Conservation (phyloP, 2,329 filamentous ascomycete species). For the Thelonectria blattea region DNA sequence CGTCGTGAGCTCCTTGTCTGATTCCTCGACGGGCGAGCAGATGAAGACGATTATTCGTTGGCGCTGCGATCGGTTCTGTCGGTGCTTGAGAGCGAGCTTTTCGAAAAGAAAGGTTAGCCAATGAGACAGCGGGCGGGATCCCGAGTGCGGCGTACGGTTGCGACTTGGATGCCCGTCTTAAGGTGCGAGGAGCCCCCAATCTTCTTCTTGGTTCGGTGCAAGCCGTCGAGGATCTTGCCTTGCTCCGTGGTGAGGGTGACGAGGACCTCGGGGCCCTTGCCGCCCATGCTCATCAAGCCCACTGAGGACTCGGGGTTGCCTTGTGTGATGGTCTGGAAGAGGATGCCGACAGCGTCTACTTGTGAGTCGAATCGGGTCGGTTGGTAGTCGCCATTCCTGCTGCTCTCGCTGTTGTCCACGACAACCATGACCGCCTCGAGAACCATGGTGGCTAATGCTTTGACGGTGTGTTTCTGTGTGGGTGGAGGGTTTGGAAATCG, state of each 20-base stretch:
- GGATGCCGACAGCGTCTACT: slow-evolving; percentile 90
- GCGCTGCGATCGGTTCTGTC: slow-evolving; percentile 95
- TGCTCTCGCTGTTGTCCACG: slow-evolving; percentile 99
- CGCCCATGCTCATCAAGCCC: slow-evolving; percentile 98
- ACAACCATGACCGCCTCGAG: slow-evolving; percentile 99
- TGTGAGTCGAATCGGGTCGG: slow-evolving; percentile 97
- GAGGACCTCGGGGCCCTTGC: slow-evolving; percentile 94
- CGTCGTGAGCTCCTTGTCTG: slow-evolving; percentile 85
- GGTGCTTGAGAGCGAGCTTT: slow-evolving; percentile 97
- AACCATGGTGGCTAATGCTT: slow-evolving; percentile 75
- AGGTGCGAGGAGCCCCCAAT: slow-evolving; percentile 89
- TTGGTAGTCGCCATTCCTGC: slow-evolving; percentile 91
- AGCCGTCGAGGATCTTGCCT: slow-evolving; percentile 90
- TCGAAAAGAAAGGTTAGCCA: slow-evolving; percentile 30
- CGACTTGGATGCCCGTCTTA: slow-evolving; percentile 93
- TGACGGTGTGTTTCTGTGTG: slow-evolving; percentile 19
- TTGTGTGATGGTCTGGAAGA: slow-evolving; percentile 95
- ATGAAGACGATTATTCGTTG: slow-evolving; percentile 97
- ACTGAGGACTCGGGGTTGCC: slow-evolving; percentile 97
- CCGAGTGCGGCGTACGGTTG: slow-evolving; percentile 69
- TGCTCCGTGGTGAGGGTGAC: slow-evolving; percentile 96
- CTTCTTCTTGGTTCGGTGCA: slow-evolving; percentile 88
- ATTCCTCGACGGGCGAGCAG: slow-evolving; percentile 89
- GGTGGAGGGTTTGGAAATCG: not conserved
- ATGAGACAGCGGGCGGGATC: not conserved